A percentile compares a stretch with the other conserved stretches of the same genome.
Evolutionary conservation across 257 asterid species (phyloP).

Genomic region (Leonotis leonurus): DNA sequence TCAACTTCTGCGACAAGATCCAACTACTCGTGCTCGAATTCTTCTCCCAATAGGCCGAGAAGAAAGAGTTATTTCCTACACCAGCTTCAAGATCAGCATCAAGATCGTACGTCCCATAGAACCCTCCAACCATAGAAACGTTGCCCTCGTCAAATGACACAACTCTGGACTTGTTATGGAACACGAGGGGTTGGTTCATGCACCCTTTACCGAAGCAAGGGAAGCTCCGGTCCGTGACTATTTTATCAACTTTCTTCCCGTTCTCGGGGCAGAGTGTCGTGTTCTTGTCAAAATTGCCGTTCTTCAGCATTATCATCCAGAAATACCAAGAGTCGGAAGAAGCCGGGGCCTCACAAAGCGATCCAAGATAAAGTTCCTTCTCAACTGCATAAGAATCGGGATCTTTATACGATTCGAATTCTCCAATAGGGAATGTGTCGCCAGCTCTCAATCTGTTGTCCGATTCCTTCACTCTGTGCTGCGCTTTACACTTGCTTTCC

Average conservation of each 20-base stretch:
- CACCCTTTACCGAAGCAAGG: conserved; percentile 88
- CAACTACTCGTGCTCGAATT: conserved; percentile 58
- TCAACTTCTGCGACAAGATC: conserved; percentile 56
- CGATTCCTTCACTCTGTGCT: conserved; percentile 52
- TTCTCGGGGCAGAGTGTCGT: conserved; percentile 77
- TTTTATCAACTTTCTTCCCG: conserved; percentile 59
- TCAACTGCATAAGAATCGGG: conserved; percentile 69
- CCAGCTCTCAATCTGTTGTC: conserved; percentile 63
- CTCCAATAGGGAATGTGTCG: conserved; percentile 39
- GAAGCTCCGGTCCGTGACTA: conserved; percentile 53
- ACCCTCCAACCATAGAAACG: conserved; percentile 57
- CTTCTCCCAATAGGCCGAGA: conserved; percentile 60
- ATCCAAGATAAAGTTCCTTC: conserved; percentile 69
- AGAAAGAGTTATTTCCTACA: conserved; percentile 39
- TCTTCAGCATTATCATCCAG: conserved; percentile 86
- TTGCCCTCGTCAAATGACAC: conserved; percentile 17
- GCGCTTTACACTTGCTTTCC: conserved; percentile 37
- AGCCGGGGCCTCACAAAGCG: conserved; percentile 53
- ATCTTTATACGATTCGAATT: conserved; percentile 34
- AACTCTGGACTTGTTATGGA: conserved; percentile 44
- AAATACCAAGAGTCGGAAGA: conserved; percentile 48
- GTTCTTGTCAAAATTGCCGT: conserved; percentile 75
- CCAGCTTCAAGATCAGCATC: conserved; percentile 44
- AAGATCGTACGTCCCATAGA: conserved; percentile 77
- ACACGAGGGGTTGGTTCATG: conserved; percentile 82